Percentiles rank a stretch among this genome's conserved stretches.
phyloP scores from a whole-genome alignment of 2,329 filamentous ascomycete genomes.

The Penicillium sp. region DNA sequence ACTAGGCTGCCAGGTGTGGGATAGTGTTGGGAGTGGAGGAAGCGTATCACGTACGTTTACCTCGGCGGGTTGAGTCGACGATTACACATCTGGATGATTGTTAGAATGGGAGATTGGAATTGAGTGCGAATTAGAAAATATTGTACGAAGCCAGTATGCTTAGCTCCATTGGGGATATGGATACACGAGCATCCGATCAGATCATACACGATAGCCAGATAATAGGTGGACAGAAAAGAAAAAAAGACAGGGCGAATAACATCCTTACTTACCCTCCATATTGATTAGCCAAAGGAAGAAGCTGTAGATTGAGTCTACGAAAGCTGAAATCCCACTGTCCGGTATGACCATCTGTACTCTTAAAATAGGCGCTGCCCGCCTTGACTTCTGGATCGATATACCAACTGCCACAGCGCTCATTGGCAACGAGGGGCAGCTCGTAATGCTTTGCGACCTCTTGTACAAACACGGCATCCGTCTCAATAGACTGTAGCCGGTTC shows the following conservation, averaged over 20 bases:
- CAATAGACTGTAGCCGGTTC: slow-evolving; percentile 81
- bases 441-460: slow-evolving; percentile 53
- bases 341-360: slow-evolving; percentile 93
- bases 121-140: not conserved
- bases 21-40: not conserved
- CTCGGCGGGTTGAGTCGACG: slow-evolving; percentile 88
- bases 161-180: too few relatives aligned
- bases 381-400: slow-evolving; percentile 72
- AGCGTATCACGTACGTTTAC: slow-evolving; percentile 65
- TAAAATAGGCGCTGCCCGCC: slow-evolving; percentile 83
- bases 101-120: not conserved
- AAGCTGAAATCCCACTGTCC: slow-evolving; percentile 90
- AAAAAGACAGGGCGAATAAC: not conserved
- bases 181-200: not conserved
- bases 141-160: not conserved
- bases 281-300: slow-evolving; percentile 67
- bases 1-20: not conserved
- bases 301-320: slow-evolving; percentile 78
- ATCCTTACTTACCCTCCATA: slow-evolving; percentile 61
- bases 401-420: slow-evolving; percentile 96
- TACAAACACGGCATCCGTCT: slow-evolving; percentile 75
- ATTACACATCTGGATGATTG: slow-evolving; percentile 59
- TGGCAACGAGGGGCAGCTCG: slow-evolving; percentile 75
- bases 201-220: not conserved
- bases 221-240: not conserved